Conservation (phyloP, 2,329 filamentous ascomycete species). For the Aaosphaeria pasadenensis region DNA sequence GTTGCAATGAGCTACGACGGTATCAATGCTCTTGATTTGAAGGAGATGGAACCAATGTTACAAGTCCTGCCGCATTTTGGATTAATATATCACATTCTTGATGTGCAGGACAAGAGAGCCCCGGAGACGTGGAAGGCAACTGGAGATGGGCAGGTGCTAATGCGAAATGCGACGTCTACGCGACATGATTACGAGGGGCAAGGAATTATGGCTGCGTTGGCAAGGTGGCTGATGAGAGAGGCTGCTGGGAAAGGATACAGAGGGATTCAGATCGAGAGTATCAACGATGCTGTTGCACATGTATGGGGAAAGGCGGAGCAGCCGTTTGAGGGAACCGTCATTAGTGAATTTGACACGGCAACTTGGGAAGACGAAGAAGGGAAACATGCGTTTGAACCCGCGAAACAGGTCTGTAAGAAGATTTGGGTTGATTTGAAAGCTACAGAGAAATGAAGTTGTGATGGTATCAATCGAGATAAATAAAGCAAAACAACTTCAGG, state of each 20-base stretch:
- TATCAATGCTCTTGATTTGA: slow-evolving; percentile 19
- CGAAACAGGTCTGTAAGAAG: slow-evolving; percentile 21
- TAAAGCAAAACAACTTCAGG: no score
- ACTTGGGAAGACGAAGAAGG: slow-evolving; percentile 22
- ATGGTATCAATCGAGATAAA: no score
- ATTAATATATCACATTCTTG: slow-evolving; percentile 18
- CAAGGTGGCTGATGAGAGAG: slow-evolving; percentile 38
- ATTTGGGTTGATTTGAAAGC: slow-evolving; percentile 24
- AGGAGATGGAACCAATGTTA: slow-evolving; percentile 20
- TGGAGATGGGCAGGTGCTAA: slow-evolving; percentile 25
- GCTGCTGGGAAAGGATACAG: slow-evolving; percentile 29
- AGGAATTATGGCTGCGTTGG: slow-evolving; percentile 31
- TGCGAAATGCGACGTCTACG: slow-evolving; percentile 38
- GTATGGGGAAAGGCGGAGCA: slow-evolving; percentile 25
- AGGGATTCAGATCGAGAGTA: slow-evolving; percentile 35
- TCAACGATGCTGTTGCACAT: slow-evolving; percentile 26
- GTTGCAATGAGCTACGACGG: slow-evolving; percentile 37
- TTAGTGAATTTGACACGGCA: slow-evolving; percentile 20
- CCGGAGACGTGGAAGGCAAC: slow-evolving; percentile 25
- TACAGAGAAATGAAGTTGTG: not conserved
- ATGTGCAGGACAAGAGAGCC: slow-evolving; percentile 17
- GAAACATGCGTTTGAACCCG: slow-evolving; percentile 17
- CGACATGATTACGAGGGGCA: slow-evolving; percentile 33
- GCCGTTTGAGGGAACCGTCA: slow-evolving; percentile 15
- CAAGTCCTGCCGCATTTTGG: slow-evolving; percentile 20